Evolutionary conservation across 306 rosid species (phyloP).

Genomic region (Quercus gilva): DNA sequence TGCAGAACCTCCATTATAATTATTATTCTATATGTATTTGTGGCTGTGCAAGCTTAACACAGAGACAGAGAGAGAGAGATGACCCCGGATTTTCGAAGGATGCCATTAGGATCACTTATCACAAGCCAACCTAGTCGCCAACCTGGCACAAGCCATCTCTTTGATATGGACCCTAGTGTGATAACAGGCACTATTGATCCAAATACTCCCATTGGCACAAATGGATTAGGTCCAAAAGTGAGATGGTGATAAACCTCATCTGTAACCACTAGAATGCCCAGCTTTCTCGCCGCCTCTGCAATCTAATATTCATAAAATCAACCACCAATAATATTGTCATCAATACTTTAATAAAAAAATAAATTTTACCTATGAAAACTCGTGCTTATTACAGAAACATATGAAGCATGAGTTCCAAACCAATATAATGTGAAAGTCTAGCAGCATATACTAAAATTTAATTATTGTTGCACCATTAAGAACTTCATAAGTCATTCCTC

Average conservation of each 20-base stretch:
- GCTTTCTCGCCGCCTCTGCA: constrained; percentile 49
- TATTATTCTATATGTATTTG: neutral
- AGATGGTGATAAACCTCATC: constrained; percentile 47
- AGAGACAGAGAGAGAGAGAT: neutral
- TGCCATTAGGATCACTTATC: constrained; percentile 30
- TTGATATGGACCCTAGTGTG: constrained; percentile 50
- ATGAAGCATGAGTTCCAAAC: too few species aligned
- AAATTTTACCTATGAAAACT: neutral
- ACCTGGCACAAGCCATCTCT: constrained; percentile 46
- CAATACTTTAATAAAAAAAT: neutral
- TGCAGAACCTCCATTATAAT: neutral
- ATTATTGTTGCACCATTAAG: too few species aligned
- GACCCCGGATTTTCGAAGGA: constrained; percentile 41
- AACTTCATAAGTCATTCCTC: too few species aligned
- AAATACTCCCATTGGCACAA: constrained; percentile 44
- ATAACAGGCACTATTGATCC: constrained; percentile 44
- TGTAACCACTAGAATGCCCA: constrained; percentile 36
- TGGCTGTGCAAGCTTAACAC: neutral
- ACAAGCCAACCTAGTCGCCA: constrained; percentile 59
- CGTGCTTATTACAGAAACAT: neutral
- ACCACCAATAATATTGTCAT: neutral
- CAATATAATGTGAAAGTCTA: too few species aligned
- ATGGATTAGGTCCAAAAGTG: constrained; percentile 38
- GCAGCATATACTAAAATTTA: too few species aligned
- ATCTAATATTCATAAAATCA: constrained; percentile 19